Base-by-base conservation (phyloP, 139 green algal species). In the Raphidocelis subcapitata region DNA sequence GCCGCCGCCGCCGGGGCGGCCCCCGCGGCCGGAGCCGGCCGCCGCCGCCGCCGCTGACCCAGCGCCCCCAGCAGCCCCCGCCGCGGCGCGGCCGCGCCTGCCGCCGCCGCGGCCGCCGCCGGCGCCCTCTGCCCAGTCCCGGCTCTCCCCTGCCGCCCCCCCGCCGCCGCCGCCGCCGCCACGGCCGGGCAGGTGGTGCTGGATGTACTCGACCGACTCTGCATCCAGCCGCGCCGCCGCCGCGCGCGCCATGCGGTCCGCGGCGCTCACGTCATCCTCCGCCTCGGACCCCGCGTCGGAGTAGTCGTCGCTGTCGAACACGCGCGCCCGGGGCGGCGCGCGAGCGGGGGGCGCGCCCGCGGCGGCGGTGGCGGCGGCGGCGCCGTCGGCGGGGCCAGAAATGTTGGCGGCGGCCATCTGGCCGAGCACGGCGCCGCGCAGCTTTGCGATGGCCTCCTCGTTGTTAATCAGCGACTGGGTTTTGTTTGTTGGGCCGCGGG, bases 271-370 rank as follows among this genome's bases (percentile, higher is more conserved):
- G 41, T 49, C 41, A 49, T 49, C 41, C 8, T 49, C 41, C 41
- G 12, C 8, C 8, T 49, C 41, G 41, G 8, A 20, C 8, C 41
- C 12, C 8, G 12, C 8, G 41, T 49, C 41, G 37, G 59, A 55
- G 26, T 75, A 75, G n/a, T 75, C 69, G 29, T 75, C 69, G 24
- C 26, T 51, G 28, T 75, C 69, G 26, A 75, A 75, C 3, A 35
- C 57, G 2, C 57, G 37, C 37, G 26, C 31, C 10, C 69, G 56
- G 8, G 35, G n/a, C 1, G 32, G 23, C 36, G 20, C 1, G 37
- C 23, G 35, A 23, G 62, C 35, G 5, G 60, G 31, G 33, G 31
- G 2, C 21, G 32, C 31, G 21, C 37, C 37, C 3, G 16, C 18
- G 46, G 31, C 36, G 35, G 52, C 16, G 23, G 52, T 5, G 20